phyloP scores from a whole-genome alignment of 2,329 filamentous ascomycete species.

The Xylaria sp. region DNA sequence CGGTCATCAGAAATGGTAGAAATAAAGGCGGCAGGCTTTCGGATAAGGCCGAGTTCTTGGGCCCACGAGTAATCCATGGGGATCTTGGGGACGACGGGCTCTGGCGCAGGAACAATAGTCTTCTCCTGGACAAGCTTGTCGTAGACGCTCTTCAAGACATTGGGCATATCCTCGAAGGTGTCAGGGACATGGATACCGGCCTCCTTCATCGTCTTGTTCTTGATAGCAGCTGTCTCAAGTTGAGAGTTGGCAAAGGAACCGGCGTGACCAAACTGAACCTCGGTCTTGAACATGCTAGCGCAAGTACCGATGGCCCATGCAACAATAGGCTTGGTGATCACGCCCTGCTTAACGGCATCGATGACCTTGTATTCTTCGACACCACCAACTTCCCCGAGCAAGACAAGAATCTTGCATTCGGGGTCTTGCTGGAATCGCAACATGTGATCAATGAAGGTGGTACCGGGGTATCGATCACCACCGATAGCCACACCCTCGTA shows the following conservation, averaged over 20 bases:
- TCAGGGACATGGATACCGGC: slow-evolving; percentile 94
- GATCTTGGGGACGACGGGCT: slow-evolving; percentile 97
- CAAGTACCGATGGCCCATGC: slow-evolving; percentile 99
- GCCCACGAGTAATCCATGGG: slow-evolving; percentile 99
- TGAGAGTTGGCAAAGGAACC: slow-evolving; percentile 99
- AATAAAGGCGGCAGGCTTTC: slow-evolving; percentile 99
- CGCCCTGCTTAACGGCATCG: slow-evolving; percentile 92
- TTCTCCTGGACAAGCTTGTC: slow-evolving; percentile 86
- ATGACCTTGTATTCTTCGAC: slow-evolving; percentile 99
- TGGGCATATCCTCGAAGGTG: slow-evolving; percentile 95
- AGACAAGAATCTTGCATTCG: slow-evolving; percentile 94
- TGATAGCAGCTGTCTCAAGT: slow-evolving; percentile 94
- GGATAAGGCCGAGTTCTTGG: slow-evolving; percentile 98
- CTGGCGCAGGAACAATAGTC: slow-evolving; percentile 84
- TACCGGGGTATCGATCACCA: slow-evolving; percentile 98
- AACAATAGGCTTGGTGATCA: slow-evolving; percentile 98
- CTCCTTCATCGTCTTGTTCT: slow-evolving; percentile 97
- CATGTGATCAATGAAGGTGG: slow-evolving; percentile 98
- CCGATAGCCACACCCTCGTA: slow-evolving; percentile 99
- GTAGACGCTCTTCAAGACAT: slow-evolving; percentile 82
- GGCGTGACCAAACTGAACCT: slow-evolving; percentile 99
- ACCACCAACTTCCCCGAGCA: slow-evolving; percentile 98
- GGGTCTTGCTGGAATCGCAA: slow-evolving; percentile 96
- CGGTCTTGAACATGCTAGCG: slow-evolving; percentile 99
- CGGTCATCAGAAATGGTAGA: slow-evolving; percentile 99